phyloP scores from a whole-genome alignment of 2,329 filamentous ascomycete species.

The Neonectria sp. region DNA sequence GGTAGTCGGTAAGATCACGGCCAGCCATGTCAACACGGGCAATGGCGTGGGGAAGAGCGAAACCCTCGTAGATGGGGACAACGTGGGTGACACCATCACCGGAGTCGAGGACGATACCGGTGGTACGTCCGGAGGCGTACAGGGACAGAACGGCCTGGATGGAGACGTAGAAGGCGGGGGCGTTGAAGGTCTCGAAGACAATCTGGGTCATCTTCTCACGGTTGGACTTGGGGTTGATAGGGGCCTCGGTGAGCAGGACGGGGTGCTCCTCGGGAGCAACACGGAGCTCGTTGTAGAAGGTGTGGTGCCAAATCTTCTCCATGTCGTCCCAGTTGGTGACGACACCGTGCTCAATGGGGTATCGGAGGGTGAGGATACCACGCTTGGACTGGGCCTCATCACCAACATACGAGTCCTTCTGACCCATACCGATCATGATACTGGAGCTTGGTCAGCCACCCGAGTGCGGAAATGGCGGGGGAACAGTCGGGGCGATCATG shows the following conservation, averaged over 20 bases:
- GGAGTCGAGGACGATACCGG: slow-evolving; percentile 99
- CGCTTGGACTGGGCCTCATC: slow-evolving; percentile 99
- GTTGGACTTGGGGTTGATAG: slow-evolving; percentile 99
- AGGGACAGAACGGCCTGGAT: slow-evolving; percentile 99
- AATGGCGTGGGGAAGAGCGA: slow-evolving; percentile 99
- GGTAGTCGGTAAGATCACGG: slow-evolving; percentile 99
- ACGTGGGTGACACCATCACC: slow-evolving; percentile 99
- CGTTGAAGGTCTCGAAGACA: slow-evolving; percentile 99
- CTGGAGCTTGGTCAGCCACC: slow-evolving; percentile 62
- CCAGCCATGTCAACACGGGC: slow-evolving; percentile 99
- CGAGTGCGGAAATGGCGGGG: slow-evolving; percentile 32
- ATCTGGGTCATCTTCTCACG: slow-evolving; percentile 99
- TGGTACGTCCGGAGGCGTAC: slow-evolving; percentile 99
- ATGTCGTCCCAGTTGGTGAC: slow-evolving; percentile 99
- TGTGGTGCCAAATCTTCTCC: slow-evolving; percentile 99
- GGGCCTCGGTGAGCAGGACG: slow-evolving; percentile 98
- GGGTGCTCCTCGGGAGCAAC: slow-evolving; percentile 99
- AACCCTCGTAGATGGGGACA: slow-evolving; percentile 99
- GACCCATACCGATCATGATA: slow-evolving; percentile 99
- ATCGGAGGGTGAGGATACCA: slow-evolving; percentile 99
- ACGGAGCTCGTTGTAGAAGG: slow-evolving; percentile 99
- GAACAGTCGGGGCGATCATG: slow-evolving; percentile 29
- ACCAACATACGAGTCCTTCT: slow-evolving; percentile 99
- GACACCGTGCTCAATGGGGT: slow-evolving; percentile 99
- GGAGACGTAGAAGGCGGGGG: slow-evolving; percentile 99